A percentile compares a stretch with the other conserved stretches of the same genome.
Evolutionary conservation across 2,329 filamentous ascomycete species (phyloP).

Genomic region (Trichoderma atrobrunneum): DNA sequence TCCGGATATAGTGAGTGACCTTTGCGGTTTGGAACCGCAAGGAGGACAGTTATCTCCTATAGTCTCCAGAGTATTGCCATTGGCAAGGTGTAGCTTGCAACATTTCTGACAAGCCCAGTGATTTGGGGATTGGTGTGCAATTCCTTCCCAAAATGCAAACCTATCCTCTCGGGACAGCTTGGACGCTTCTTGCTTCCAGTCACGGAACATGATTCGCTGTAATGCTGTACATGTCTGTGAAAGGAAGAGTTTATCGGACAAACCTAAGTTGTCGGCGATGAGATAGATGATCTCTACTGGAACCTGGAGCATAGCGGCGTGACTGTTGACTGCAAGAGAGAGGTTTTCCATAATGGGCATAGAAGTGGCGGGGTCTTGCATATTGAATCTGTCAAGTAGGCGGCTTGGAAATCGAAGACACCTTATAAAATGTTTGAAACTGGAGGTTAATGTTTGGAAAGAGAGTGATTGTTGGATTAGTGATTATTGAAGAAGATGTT

Average conservation of each 20-base stretch:
- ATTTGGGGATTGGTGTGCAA: neutral
- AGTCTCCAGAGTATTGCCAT: neutral
- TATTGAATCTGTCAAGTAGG: neutral
- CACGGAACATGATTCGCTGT: neutral
- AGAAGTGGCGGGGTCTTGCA: neutral
- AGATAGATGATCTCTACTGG: neutral
- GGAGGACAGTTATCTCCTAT: neutral
- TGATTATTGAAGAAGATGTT: neutral
- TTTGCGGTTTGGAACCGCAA: neutral
- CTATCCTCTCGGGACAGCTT: neutral
- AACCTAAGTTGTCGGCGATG: neutral
- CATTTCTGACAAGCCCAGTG: neutral
- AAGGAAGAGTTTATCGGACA: neutral
- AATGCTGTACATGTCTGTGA: conserved; percentile 8
- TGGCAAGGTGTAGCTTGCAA: neutral
- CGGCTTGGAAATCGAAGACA: neutral
- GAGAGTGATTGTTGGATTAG: neutral
- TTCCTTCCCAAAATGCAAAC: neutral
- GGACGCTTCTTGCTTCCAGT: neutral
- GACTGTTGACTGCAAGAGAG: neutral
- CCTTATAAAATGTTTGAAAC: neutral
- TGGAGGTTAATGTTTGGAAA: too few relatives aligned
- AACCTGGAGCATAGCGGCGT: neutral
- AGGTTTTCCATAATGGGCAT: neutral
- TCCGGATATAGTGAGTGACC: neutral